A percentile compares a stretch with the other conserved stretches of the same genome.
These are phyloP conservation scores for Diaporthe citri DNA, from an alignment of 2,329 filamentous ascomycete genomes.

Conservation along the genomic window DNA sequence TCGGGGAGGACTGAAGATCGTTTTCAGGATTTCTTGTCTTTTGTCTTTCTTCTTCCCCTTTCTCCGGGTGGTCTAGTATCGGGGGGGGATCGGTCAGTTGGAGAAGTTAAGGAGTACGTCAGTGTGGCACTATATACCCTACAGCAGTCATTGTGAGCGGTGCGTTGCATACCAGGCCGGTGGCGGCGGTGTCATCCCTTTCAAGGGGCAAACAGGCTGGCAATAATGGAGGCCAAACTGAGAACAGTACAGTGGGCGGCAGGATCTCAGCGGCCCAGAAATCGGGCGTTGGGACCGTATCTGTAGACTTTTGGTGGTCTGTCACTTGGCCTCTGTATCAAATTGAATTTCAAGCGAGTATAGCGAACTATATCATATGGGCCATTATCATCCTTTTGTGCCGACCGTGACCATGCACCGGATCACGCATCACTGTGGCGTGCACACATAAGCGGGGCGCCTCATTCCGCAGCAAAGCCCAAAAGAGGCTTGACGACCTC, in stretches of 20 bases:
- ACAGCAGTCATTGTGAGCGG: constrained; percentile 12
- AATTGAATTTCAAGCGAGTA: not conserved
- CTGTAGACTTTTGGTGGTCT: constrained; percentile 10
- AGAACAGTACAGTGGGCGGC: not conserved
- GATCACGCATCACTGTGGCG: not conserved
- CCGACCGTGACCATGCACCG: not conserved
- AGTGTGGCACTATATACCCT: constrained; percentile 24
- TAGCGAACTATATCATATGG: not conserved
- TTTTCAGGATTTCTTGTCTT: not conserved
- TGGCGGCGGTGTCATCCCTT: constrained; percentile 15
- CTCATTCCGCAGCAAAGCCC: constrained; percentile 54
- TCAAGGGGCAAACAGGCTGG: not conserved
- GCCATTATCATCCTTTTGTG: not conserved
- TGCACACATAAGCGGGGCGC: constrained; percentile 13
- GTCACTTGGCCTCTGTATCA: not conserved
- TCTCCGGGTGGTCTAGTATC: not conserved
- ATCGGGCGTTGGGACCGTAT: not conserved
- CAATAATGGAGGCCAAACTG: not conserved
- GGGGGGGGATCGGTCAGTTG: not conserved
- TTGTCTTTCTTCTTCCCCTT: not conserved
- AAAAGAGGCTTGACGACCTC: constrained; percentile 81
- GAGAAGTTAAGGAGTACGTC: not conserved
- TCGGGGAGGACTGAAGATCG: constrained; percentile 75
- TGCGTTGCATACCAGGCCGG: constrained; percentile 14
- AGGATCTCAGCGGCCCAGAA: not conserved